Evolutionary conservation across 306 rosid species (phyloP).

Genomic region (Potentilla sterilis): DNA sequence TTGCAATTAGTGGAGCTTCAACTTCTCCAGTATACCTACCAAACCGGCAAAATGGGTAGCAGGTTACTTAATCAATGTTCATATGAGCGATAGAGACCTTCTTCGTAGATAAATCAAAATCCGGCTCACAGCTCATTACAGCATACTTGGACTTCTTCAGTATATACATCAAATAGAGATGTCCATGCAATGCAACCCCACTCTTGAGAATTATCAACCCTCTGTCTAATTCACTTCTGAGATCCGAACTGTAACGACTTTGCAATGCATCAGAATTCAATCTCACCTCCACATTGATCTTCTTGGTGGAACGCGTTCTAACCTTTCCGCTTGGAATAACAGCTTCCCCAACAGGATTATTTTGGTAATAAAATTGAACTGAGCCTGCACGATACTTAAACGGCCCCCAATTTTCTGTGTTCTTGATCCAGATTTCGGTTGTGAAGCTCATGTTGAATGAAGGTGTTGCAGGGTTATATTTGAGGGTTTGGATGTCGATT

Average conservation of each 20-base stretch:
- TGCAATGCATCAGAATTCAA: background rate
- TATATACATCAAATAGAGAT: background rate
- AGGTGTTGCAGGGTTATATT: background rate
- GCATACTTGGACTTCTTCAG: background rate
- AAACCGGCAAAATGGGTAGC: background rate
- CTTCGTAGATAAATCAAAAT: background rate
- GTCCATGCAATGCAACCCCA: background rate
- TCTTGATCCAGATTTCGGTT: conserved; percentile 4
- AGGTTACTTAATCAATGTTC: background rate
- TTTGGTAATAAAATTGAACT: background rate
- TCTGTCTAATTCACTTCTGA: background rate
- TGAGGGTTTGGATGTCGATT: background rate
- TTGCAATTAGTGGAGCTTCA: background rate
- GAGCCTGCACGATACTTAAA: background rate
- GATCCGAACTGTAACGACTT: background rate
- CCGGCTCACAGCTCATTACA: background rate
- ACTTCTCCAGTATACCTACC: background rate
- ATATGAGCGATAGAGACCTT: background rate
- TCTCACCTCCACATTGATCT: background rate
- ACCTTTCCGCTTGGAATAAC: conserved; percentile 12
- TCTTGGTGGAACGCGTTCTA: conserved; percentile 18
- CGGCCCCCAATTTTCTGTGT: background rate
- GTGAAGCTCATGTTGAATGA: conserved; percentile 6
- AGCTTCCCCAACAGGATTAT: background rate
- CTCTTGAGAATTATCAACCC: background rate